Conservation (phyloP, 2,329 filamentous ascomycete genomes). For the Talaromyces sp. region DNA sequence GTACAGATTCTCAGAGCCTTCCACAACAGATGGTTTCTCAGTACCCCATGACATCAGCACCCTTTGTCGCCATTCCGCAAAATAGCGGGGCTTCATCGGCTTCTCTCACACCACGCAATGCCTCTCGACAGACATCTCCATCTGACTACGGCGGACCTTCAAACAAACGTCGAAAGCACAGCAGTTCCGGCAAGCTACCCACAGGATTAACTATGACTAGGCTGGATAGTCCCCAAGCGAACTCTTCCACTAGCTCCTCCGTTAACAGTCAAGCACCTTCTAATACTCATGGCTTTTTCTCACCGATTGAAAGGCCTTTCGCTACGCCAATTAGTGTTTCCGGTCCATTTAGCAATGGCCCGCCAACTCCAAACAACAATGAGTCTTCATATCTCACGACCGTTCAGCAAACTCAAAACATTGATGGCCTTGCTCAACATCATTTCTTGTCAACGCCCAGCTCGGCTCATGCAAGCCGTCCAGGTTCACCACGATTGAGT, state of each 20-base stretch:
- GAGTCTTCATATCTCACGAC: conserved; percentile 56
- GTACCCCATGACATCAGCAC: conserved; percentile 35
- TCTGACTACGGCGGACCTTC: conserved; percentile 58
- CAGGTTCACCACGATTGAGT: conserved; percentile 54
- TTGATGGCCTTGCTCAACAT: conserved; percentile 61
- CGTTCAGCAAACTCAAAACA: conserved; percentile 55
- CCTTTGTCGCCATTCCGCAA: conserved; percentile 36
- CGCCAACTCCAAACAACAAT: conserved; percentile 59
- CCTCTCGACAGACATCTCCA: conserved; percentile 72
- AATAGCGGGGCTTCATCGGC: conserved; percentile 39
- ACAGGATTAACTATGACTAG: conserved; percentile 75
- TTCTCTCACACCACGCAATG: conserved; percentile 53
- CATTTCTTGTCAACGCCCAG: conserved; percentile 66
- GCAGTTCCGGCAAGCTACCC: conserved; percentile 63
- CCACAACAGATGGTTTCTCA: conserved; percentile 48
- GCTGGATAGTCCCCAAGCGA: conserved; percentile 55
- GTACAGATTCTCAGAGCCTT: conserved; percentile 58
- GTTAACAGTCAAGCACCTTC: conserved; percentile 38
- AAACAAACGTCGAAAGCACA: conserved; percentile 78
- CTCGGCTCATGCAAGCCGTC: conserved; percentile 69
- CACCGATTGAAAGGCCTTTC: conserved; percentile 44
- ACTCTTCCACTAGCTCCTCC: conserved; percentile 33
- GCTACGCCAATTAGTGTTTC: conserved; percentile 39
- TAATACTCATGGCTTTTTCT: conserved; percentile 31
- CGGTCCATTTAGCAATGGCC: conserved; percentile 53